Evolutionary conservation across 331 rosid genomes (phyloP).

Genomic region (Cydonia oblonga): DNA sequence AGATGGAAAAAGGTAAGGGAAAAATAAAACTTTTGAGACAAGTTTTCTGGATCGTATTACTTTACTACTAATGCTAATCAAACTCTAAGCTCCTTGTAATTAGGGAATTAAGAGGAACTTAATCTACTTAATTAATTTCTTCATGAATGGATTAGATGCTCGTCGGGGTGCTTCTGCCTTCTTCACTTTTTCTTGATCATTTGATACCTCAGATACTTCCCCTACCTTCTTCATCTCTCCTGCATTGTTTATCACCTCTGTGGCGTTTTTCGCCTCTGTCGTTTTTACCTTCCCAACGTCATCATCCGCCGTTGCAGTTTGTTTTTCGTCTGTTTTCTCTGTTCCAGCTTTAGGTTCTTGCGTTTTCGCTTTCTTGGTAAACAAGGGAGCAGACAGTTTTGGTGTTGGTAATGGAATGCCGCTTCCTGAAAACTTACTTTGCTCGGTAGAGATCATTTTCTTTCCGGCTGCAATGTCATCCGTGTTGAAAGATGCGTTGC

Average conservation of each 20-base stretch:
- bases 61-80: background rate
- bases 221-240: constrained; percentile 31
- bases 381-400: constrained; percentile 43
- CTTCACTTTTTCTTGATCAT: constrained; percentile 25
- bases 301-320: background rate
- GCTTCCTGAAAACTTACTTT: constrained; percentile 21
- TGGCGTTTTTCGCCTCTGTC: constrained; percentile 5
- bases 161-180: constrained; percentile 34
- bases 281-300: constrained; percentile 26
- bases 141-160: constrained; percentile 71
- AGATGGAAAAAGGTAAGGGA: too few relatives aligned
- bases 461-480: constrained; percentile 17
- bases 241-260: constrained; percentile 7
- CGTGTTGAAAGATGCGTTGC: constrained; percentile 17
- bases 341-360: constrained; percentile 38
- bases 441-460: constrained; percentile 19
- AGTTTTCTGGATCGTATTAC: background rate
- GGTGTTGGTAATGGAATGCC: constrained; percentile 26
- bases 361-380: constrained; percentile 48
- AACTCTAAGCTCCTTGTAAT: background rate
- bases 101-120: background rate
- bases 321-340: constrained; percentile 18
- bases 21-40: background rate
- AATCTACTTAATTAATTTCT: constrained; percentile 57
- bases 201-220: constrained; percentile 14